phyloP scores from a whole-genome alignment of 2,329 filamentous ascomycete species.

The Clarireedia paspali region DNA sequence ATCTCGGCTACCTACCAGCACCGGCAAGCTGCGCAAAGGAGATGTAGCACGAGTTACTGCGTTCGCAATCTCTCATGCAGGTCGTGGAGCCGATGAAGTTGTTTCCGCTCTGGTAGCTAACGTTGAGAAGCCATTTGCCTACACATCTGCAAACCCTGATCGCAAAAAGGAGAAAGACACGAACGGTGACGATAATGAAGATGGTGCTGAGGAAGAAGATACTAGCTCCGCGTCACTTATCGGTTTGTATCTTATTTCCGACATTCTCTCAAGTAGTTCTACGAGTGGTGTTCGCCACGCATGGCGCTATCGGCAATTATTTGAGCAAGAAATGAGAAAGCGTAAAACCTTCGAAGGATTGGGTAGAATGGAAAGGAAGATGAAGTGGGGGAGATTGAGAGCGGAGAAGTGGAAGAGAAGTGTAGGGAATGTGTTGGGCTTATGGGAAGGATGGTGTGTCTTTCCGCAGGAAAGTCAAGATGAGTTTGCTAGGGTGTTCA shows the following conservation, averaged over 20 bases:
- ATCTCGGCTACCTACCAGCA: constrained; percentile 69
- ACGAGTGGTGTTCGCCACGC: constrained; percentile 57
- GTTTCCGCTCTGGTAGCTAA: constrained; percentile 85
- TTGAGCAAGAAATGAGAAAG: constrained; percentile 52
- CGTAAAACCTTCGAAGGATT: constrained; percentile 56
- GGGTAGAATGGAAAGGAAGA: constrained; percentile 52
- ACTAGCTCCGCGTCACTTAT: constrained; percentile 68
- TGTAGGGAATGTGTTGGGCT: constrained; percentile 44
- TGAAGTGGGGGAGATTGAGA: constrained; percentile 59
- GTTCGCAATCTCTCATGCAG: constrained; percentile 84
- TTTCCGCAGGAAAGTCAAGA: constrained; percentile 71
- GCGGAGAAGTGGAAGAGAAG: constrained; percentile 60
- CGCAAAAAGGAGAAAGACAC: constrained; percentile 31
- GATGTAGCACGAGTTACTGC: constrained; percentile 80
- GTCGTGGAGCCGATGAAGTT: constrained; percentile 78
- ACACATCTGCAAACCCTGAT: constrained; percentile 62
- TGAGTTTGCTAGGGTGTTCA: constrained; percentile 61
- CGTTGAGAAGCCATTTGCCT: constrained; percentile 66
- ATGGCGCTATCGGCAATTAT: constrained; percentile 61
- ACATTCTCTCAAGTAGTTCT: constrained; percentile 58
- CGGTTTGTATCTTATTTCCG: constrained; percentile 69
- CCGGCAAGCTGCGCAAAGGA: constrained; percentile 68
- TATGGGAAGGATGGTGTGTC: constrained; percentile 62
- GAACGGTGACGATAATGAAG: constrained; percentile 32
- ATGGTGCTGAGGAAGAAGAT: constrained; percentile 46